Evolutionary conservation across 1,284 basidiomycete species (phyloP), one percentile per base, ranked within the genome.

Genomic region (Ustilago cynodontis): DNA sequence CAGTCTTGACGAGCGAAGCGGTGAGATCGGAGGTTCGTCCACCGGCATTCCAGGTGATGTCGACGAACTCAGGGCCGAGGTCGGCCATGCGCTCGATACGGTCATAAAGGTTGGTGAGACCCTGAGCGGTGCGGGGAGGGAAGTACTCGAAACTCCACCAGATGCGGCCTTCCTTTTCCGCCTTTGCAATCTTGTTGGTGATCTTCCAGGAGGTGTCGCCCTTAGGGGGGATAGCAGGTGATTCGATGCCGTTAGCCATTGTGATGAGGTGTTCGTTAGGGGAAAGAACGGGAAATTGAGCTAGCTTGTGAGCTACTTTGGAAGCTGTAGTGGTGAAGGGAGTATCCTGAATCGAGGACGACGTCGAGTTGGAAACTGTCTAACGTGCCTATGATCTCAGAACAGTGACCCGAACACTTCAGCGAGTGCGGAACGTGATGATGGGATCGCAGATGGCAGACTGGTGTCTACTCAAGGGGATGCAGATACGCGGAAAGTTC

Each of bases 31-130:
- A 86, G 20, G 95, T 96, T 71, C 95, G 90, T 65, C 95, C 95
- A 62, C 95, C 95, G 54, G 95, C 95, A 87, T 97, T 96, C 95
- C 94, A 98, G 86, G 95, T 99, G 85, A 99, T 97, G 86, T 99
- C 95, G 82, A 98, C 93, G 85, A 98, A 99, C 87, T 97, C 96
- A 18, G 97, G 97, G 4, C 97, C 97, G 51, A 98, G 88, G 26
- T 91, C 90, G 67, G 94, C 90, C 96, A 99, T 99, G 79, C 97
- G 93, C 87, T 98, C 95, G 87, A 98, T 96, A 83, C 96, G 94
- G 87, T 98, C 96, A 70, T 82, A 82, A 51, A 85, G 75, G 56
- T 84, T 84, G 58, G 71, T 74, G 45, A 84, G 65, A 54, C 82
- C 95, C 91, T 98, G 95, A 50, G 94, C 93, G 37, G 95, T 97